These are phyloP conservation scores for Acanthamoeba royreba DNA, from an alignment of 208 protist species.

Conservation along the genomic window DNA sequence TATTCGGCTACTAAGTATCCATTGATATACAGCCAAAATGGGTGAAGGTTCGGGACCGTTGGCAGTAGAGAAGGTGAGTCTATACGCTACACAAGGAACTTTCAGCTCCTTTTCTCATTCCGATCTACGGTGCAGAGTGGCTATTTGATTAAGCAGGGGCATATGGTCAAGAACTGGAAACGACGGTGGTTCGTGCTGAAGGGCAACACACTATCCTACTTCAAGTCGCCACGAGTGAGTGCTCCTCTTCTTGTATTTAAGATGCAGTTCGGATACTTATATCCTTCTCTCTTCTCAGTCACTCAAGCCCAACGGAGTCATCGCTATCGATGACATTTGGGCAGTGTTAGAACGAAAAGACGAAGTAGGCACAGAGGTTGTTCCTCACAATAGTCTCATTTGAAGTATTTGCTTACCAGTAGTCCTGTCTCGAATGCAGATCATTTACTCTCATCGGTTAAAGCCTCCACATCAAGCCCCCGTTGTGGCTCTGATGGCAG, in stretches of 20 bases:
- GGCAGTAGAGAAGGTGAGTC: no score
- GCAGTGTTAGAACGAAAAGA: neutral
- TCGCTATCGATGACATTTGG: constrained; percentile 20
- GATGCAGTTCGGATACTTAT: neutral
- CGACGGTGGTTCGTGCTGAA: constrained; percentile 55
- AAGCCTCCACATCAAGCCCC: neutral
- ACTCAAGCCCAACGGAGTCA: constrained; percentile 13
- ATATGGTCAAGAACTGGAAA: constrained; percentile 59
- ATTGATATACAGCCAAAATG: neutral
- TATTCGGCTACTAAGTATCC: neutral
- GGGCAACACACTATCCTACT: constrained; percentile 27
- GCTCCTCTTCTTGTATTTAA: neutral
- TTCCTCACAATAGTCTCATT: neutral
- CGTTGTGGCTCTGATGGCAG: neutral
- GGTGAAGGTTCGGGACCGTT: no score
- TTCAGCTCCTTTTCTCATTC: neutral
- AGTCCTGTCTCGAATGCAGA: neutral
- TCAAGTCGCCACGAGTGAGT: constrained; percentile 18
- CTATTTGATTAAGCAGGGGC: constrained; percentile 53
- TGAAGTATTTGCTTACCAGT: neutral
- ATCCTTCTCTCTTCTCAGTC: neutral
- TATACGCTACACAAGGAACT: no score
- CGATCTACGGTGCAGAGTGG: constrained; percentile 20
- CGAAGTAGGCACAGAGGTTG: neutral
- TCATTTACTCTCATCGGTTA: neutral